These are phyloP conservation scores for Spathaspora passalidarum DNA, from an alignment of 805 yeast species.

Conservation along the genomic window DNA sequence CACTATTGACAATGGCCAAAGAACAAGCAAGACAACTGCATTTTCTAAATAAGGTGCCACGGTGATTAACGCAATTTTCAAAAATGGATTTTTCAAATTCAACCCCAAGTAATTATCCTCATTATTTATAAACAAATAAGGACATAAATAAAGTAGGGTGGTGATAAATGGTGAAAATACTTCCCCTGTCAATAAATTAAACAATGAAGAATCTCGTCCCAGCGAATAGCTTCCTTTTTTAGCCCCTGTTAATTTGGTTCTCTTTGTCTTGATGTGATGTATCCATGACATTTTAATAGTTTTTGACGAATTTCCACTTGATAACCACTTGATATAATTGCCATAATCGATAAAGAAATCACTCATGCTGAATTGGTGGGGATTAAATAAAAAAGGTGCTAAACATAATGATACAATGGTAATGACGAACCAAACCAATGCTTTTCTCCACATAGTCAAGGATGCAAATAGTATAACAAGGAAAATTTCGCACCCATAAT, in stretches of 20 bases:
- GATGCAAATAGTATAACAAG: conserved; percentile 74
- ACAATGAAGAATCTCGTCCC: conserved; percentile 9
- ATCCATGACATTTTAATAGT: conserved; percentile 79
- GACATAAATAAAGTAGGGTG: conserved; percentile 40
- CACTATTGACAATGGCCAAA: conserved; percentile 34
- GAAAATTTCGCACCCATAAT: conserved; percentile 69
- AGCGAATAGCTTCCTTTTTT: conserved; percentile 1
- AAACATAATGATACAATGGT: conserved; percentile 44
- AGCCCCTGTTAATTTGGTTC: conserved; percentile 25
- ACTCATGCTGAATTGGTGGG: conserved; percentile 48
- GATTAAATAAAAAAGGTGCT: conserved; percentile 53
- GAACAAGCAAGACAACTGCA: conserved; percentile 23
- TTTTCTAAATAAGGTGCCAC: conserved; percentile 48
- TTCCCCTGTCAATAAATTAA: conserved; percentile 15
- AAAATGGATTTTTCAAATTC: conserved; percentile 45
- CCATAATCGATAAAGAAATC: conserved; percentile 51
- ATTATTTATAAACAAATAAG: conserved; percentile 78
- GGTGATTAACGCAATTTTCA: conserved; percentile 57
- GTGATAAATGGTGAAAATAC: conserved; percentile 16
- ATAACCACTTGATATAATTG: conserved; percentile 65
- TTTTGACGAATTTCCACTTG: conserved; percentile 64
- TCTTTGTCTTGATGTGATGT: conserved; percentile 43
- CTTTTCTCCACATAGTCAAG: conserved; percentile 76
- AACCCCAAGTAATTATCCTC: conserved; percentile 69
- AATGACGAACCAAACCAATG: conserved; percentile 60